A percentile compares a stretch with the other conserved stretches of the same genome.
Conservation (phyloP, 768 basidiomycete species). For the Filobasidium floriforme region DNA sequence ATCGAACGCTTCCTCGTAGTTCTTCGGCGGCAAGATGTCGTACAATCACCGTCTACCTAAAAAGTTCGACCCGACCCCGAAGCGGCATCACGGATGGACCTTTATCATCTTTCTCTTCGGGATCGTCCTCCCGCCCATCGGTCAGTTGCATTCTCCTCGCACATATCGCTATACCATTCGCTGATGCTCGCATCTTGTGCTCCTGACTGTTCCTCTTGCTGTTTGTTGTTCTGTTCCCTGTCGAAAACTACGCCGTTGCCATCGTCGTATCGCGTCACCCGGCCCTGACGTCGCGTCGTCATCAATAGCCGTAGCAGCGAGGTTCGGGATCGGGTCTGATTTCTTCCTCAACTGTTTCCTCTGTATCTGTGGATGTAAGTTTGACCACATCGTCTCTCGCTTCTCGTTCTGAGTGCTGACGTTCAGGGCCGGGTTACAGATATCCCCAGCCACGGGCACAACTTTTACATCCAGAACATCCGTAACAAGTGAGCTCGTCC, state of each 20-base stretch:
- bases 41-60: slow-evolving; percentile 36
- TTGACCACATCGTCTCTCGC: not conserved
- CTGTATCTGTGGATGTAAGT: slow-evolving; percentile 74
- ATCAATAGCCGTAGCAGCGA: slow-evolving; percentile 78
- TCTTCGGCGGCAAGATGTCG: slow-evolving; percentile 27
- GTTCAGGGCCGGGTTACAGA: slow-evolving; percentile 22
- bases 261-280: not conserved
- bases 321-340: slow-evolving; percentile 84
- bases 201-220: too few species aligned
- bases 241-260: not conserved
- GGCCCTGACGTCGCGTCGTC: not conserved
- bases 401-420: too few species aligned
- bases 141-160: slow-evolving; percentile 48
- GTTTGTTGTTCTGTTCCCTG: too few species aligned
- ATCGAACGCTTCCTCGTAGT: not conserved
- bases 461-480: slow-evolving; percentile 66
- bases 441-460: slow-evolving; percentile 71
- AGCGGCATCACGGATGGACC: slow-evolving; percentile 69
- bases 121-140: slow-evolving; percentile 83
- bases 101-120: slow-evolving; percentile 77
- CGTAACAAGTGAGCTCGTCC: slow-evolving; percentile 59
- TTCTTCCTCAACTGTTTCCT: slow-evolving; percentile 84
- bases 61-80: slow-evolving; percentile 61
- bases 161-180: too few species aligned
- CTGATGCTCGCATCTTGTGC: too few species aligned